Conservation (phyloP, 352 stramenopile species). For the Aphanomyces cochlioides region DNA sequence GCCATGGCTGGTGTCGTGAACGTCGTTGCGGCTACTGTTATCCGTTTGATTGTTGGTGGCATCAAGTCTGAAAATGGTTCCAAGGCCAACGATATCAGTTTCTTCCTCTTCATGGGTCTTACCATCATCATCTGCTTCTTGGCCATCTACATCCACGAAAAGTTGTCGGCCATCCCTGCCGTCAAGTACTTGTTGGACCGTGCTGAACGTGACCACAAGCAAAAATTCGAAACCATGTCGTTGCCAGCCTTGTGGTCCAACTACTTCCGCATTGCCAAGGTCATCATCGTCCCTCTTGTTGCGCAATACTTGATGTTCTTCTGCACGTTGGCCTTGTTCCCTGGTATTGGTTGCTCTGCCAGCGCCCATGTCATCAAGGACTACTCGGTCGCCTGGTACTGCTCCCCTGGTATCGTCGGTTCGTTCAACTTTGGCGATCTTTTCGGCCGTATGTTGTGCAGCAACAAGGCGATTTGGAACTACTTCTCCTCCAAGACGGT, state of each 20-base stretch:
- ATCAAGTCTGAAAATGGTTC: conserved; percentile 40
- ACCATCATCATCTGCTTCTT: conserved; percentile 47
- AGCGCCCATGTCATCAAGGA: conserved; percentile 32
- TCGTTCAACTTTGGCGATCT: conserved; percentile 66
- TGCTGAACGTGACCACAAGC: conserved; percentile 36
- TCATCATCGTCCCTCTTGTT: conserved; percentile 48
- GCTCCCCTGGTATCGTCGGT: conserved; percentile 49
- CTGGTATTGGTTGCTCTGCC: conserved; percentile 45
- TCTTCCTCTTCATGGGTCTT: conserved; percentile 65
- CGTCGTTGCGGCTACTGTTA: conserved; percentile 50
- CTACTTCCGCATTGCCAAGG: conserved; percentile 44
- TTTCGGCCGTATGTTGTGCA: conserved; percentile 48
- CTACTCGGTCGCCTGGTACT: conserved; percentile 42
- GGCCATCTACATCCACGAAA: conserved; percentile 47
- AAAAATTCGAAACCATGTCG: conserved; percentile 36
- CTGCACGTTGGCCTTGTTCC: conserved; percentile 50
- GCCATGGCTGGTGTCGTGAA: conserved; percentile 49
- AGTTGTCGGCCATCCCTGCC: conserved; percentile 37
- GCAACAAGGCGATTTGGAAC: conserved; percentile 47
- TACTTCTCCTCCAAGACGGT: conserved; percentile 51
- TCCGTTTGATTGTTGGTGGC: conserved; percentile 50
- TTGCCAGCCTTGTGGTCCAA: conserved; percentile 43
- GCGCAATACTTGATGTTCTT: conserved; percentile 61
- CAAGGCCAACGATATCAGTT: conserved; percentile 35
- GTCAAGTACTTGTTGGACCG: conserved; percentile 57